Evolutionary conservation across 2,329 filamentous ascomycete genomes (phyloP), one percentile per base, ranked within the genome.

Genomic region (Sporothrix brunneoviolacea): DNA sequence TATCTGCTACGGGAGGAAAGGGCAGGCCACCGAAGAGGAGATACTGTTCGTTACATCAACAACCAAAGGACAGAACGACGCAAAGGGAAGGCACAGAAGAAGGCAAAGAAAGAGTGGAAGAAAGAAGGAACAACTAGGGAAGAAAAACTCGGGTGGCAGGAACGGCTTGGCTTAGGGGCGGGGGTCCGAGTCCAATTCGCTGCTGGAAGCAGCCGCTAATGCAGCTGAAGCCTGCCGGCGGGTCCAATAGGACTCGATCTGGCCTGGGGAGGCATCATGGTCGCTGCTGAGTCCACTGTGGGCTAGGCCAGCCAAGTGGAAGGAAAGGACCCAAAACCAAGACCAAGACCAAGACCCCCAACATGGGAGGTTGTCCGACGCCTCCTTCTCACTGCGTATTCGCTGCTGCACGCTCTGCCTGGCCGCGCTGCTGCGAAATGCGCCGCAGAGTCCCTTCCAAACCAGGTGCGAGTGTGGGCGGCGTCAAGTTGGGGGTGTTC

Each of bases 191-290:
- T 50, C 13, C 51, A 41, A 32, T 46, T 50, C 22, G 51, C 46
- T 50, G 41, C 51, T 49, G 46, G 36, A 46, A 46, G 22, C 30
- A 36, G 46, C 51, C 51, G 38, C 51, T 53, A 53, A 53, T 53
- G 51, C 51, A 53, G 30, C 18, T 30, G 41, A 42, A 46, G 41
- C 33, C 46, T 41, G 36, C 41, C 27, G 48, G 51, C 42, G 51
- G 51, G 15, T 35, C 46, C 51, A 49, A 50, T 37, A 46, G 37
- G 22, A 53, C 45, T 38, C 28, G 27, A 21, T 9, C 16, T 16
- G 18, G 45, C 32, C 45, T 48, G 37, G 18, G 18, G 19, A 37
- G 35, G n/a, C 35, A 18, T 8, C 15, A 8, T 15, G 16, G 16
- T 6, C 16, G 4, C 15, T 35, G 15, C 15, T n/a, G 9, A 35